Evolutionary conservation across 2,329 filamentous ascomycete genomes (phyloP).

Genomic region (Clarireedia paspali): DNA sequence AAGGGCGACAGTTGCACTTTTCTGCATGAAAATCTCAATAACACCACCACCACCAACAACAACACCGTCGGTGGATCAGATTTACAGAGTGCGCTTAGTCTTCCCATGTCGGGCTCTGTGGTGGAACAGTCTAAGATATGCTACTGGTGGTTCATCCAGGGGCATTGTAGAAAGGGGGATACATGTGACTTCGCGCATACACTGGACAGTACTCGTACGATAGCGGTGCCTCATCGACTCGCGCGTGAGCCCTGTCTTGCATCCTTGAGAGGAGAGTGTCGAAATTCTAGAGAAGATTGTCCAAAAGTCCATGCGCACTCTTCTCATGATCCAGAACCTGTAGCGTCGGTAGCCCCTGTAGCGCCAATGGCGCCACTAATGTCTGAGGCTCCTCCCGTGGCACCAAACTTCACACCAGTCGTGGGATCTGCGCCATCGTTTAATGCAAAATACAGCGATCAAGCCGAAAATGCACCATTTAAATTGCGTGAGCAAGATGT

Average conservation of each 20-base stretch:
- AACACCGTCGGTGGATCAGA: background rate
- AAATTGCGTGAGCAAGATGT: no score
- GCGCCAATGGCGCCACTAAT: no score
- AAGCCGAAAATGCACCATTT: no score
- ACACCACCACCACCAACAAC: constrained; percentile 2
- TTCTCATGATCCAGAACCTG: background rate
- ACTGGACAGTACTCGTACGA: background rate
- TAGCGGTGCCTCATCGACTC: background rate
- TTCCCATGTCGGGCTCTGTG: no score
- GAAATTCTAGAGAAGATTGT: background rate
- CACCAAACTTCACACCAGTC: background rate
- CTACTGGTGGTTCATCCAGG: background rate
- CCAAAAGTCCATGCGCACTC: background rate
- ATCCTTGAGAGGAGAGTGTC: background rate
- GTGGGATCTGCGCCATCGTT: no score
- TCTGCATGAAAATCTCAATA: constrained; percentile 9
- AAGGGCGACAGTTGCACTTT: constrained; percentile 11
- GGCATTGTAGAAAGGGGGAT: constrained; percentile 5
- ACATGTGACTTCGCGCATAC: background rate
- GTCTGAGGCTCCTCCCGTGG: background rate
- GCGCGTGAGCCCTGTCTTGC: background rate
- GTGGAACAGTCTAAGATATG: background rate
- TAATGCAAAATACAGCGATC: no score
- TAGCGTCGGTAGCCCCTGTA: background rate
- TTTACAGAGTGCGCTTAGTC: no score